phyloP scores from a whole-genome alignment of 73 alveolate species.

The Symbiodinium pilosum region DNA sequence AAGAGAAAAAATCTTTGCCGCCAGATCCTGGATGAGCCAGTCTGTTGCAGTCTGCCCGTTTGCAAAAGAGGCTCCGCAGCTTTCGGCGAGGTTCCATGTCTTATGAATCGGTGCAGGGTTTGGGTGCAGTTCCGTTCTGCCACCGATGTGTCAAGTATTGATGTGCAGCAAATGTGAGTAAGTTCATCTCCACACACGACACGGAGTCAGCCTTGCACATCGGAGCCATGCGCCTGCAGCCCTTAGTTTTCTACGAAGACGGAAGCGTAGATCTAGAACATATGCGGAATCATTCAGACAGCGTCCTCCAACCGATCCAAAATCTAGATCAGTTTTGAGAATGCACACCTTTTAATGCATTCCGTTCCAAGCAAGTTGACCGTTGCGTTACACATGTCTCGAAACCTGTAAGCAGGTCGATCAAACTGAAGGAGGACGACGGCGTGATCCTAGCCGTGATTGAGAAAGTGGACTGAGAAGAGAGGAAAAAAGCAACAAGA shows the following conservation, averaged over 20 bases:
- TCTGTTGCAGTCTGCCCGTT: neutral
- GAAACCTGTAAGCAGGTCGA: neutral
- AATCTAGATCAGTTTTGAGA: neutral
- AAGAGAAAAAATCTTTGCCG: neutral
- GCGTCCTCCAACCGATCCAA: neutral
- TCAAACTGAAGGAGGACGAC: conserved; percentile 37
- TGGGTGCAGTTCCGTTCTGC: too few species aligned
- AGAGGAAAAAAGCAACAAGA: neutral
- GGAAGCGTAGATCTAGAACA: neutral
- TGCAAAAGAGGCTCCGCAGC: neutral
- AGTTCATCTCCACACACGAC: neutral
- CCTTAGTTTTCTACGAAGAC: neutral
- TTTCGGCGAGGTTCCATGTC: neutral
- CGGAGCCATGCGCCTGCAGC: neutral
- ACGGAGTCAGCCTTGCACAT: neutral
- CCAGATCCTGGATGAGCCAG: neutral
- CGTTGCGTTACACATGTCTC: too few species aligned
- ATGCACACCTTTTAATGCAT: neutral
- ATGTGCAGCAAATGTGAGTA: neutral
- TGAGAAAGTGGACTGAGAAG: neutral
- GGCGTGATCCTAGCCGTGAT: neutral
- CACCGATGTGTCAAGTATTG: neutral
- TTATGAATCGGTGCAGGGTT: neutral
- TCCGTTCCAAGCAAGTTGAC: too few species aligned
- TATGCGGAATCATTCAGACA: neutral